These are phyloP conservation scores for Persicaria maculosa DNA, from an alignment of 148 eudicot genomes.

Conservation along the genomic window DNA sequence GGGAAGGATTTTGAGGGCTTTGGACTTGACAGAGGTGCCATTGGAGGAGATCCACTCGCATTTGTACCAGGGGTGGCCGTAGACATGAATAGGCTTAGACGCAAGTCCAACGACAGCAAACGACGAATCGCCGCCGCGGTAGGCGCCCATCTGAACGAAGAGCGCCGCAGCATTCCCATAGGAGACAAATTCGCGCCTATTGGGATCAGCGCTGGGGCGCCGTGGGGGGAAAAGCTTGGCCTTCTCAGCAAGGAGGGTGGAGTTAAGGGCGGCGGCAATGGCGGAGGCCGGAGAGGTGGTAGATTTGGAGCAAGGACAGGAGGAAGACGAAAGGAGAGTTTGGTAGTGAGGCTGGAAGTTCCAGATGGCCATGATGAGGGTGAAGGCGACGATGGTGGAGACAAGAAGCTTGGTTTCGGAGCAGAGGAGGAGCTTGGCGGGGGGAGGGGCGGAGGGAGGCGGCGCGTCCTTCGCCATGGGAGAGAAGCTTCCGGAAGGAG, in stretches of 20 bases:
- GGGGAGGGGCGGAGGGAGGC: constrained; percentile 20
- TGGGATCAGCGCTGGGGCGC: constrained; percentile 17
- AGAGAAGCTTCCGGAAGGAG: not conserved
- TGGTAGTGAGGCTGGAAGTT: constrained; percentile 56
- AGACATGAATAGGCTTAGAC: constrained; percentile 46
- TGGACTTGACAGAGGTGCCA: constrained; percentile 19
- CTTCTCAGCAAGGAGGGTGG: constrained; percentile 12
- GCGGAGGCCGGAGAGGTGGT: constrained; percentile 6
- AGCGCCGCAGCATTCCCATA: constrained; percentile 50
- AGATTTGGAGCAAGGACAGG: constrained; percentile 15
- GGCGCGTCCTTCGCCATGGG: constrained; percentile 32
- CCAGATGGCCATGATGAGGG: constrained; percentile 41
- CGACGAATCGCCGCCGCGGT: constrained; percentile 36
- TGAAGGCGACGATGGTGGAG: constrained; percentile 39
- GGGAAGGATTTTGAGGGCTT: constrained; percentile 46
- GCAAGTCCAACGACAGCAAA: constrained; percentile 46
- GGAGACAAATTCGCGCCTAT: constrained; percentile 32
- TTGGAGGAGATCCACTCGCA: constrained; percentile 44
- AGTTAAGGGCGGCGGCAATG: constrained; percentile 7
- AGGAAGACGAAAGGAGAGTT: constrained; percentile 28
- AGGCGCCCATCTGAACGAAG: constrained; percentile 57
- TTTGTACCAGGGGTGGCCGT: constrained; percentile 38
- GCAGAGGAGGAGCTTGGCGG: constrained; percentile 25
- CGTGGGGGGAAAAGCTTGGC: not conserved
- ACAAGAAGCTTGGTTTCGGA: constrained; percentile 43